Evolutionary conservation across 2,329 filamentous ascomycete genomes (phyloP).

Genomic region (Alternaria panax): DNA sequence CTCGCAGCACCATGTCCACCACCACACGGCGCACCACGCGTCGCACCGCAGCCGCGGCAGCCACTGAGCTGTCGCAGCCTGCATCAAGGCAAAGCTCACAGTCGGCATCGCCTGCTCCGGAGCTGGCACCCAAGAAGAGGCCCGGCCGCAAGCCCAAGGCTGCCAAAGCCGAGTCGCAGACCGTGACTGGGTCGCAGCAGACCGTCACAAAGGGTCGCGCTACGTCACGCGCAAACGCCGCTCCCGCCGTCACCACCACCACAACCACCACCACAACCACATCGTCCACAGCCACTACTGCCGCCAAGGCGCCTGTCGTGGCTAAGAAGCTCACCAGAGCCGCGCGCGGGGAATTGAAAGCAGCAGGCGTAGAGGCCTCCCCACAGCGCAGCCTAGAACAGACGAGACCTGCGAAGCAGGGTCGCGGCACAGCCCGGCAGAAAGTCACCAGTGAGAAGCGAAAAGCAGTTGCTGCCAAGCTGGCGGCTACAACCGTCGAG

Average conservation of each 20-base stretch:
- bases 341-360: conserved; percentile 19
- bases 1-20: conserved; percentile 24
- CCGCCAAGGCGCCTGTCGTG: conserved; percentile 3
- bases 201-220: conserved; percentile 13
- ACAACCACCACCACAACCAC: conserved; percentile 18
- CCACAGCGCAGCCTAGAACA: conserved; percentile 27
- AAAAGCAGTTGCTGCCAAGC: conserved; percentile 12
- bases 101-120: conserved; percentile 13
- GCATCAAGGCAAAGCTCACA: conserved; percentile 8
- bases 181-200: conserved; percentile 16
- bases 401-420: conserved; percentile 18
- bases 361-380: conserved; percentile 20
- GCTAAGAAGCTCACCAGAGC: conserved; percentile 23
- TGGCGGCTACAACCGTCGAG: conserved; percentile 16
- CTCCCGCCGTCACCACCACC: conserved; percentile 12
- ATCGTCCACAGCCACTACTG: conserved; percentile 1
- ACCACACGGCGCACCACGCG: conserved; percentile 26
- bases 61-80: conserved; percentile 19
- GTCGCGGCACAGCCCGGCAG: conserved; percentile 7
- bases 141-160: conserved; percentile 19
- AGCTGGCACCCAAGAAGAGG: conserved; percentile 17
- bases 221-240: conserved; percentile 20
- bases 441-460: conserved; percentile 15
- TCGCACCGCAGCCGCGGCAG: conserved; percentile 23
- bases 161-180: conserved; percentile 17